Percentiles rank a stretch among this genome's conserved stretches.
Conservation (phyloP, 768 basidiomycete species). For the Tubosaeta sp. region DNA sequence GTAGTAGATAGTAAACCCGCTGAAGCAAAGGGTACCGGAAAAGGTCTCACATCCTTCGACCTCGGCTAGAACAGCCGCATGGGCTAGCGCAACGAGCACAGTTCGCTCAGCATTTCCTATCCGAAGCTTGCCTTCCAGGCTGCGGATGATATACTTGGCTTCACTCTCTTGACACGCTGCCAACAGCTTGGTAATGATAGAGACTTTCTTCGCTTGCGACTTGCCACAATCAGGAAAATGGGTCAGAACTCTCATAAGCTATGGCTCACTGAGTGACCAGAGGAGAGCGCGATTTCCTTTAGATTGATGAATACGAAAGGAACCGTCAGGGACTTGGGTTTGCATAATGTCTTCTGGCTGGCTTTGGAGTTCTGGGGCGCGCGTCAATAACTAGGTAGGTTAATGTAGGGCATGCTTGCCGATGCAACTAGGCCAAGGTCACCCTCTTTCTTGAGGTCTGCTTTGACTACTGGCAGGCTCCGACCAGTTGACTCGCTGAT, state of each 20-base stretch:
- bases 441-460: constrained; percentile 90
- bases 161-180: constrained; percentile 89
- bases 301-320: constrained; percentile 87
- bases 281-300: constrained; percentile 82
- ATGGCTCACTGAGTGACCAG: constrained; percentile 70
- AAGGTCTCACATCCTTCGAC: constrained; percentile 50
- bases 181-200: constrained; percentile 89
- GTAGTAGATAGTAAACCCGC: background rate
- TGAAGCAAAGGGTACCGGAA: background rate
- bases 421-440: constrained; percentile 96
- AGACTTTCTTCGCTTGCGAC: constrained; percentile 95
- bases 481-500: constrained; percentile 96
- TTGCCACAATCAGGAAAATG: constrained; percentile 27
- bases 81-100: constrained; percentile 90
- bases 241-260: background rate
- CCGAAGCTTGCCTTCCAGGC: constrained; percentile 92
- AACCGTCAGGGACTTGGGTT: constrained; percentile 86
- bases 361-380: constrained; percentile 81
- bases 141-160: constrained; percentile 95
- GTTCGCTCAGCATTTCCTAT: constrained; percentile 97
- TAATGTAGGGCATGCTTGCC: constrained; percentile 41
- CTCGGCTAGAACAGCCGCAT: constrained; percentile 82
- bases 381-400: background rate
- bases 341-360: constrained; percentile 90
- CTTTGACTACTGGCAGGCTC: constrained; percentile 74